phyloP scores from a whole-genome alignment of 2,329 filamentous ascomycete species.

The Aspergillus alliaceus region DNA sequence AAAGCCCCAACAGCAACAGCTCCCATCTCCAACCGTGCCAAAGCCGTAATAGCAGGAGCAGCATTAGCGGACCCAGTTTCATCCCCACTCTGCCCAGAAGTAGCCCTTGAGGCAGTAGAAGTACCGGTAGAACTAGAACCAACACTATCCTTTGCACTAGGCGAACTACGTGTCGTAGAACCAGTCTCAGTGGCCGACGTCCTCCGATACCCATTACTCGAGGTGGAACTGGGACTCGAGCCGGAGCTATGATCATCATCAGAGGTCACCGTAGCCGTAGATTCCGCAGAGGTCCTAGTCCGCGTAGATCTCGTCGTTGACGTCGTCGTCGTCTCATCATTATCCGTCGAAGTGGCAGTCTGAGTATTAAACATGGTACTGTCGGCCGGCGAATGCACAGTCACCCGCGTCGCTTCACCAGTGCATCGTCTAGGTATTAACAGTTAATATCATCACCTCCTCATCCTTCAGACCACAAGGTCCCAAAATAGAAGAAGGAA shows the following conservation, averaged over 20 bases:
- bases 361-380: not conserved
- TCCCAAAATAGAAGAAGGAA: too few species aligned
- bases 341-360: too few species aligned
- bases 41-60: not conserved
- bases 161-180: too few species aligned
- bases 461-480: too few species aligned
- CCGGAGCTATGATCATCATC: not conserved
- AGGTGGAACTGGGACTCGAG: not conserved
- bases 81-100: not conserved
- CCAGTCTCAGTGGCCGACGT: too few species aligned
- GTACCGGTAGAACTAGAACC: too few species aligned
- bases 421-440: constrained; percentile 7
- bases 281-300: not conserved
- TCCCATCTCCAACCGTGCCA: not conserved
- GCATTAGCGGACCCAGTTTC: not conserved
- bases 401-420: constrained; percentile 5
- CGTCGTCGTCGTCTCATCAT: too few species aligned
- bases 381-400: constrained; percentile 4
- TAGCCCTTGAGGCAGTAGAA: not conserved
- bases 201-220: too few species aligned
- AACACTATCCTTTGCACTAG: not conserved
- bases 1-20: not conserved
- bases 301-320: not conserved
- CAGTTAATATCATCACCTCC: too few species aligned
- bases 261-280: not conserved